phyloP scores from a whole-genome alignment of 441 rosid species.

The Erodium trifolium region DNA sequence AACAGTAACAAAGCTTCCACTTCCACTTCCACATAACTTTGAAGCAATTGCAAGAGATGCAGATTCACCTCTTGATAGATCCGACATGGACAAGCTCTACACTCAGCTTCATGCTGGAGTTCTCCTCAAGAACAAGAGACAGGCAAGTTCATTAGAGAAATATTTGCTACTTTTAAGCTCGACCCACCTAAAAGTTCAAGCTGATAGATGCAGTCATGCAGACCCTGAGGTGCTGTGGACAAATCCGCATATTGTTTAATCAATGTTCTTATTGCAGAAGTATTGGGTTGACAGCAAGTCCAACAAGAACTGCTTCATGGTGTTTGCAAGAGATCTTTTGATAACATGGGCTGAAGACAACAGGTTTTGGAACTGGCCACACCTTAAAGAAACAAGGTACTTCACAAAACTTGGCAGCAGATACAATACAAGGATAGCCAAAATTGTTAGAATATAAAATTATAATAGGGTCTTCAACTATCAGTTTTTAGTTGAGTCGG shows the following conservation, averaged over 20 bases:
- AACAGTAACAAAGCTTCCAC: conserved; percentile 12
- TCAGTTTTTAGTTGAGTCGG: too few relatives aligned
- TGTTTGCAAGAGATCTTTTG: conserved; percentile 44
- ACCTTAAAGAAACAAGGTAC: conserved; percentile 38
- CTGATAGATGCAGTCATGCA: too few relatives aligned
- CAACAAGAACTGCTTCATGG: conserved; percentile 50
- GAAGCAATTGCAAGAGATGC: conserved; percentile 34
- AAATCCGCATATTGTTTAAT: too few relatives aligned
- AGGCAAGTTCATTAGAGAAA: conserved; percentile 21
- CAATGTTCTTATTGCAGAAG: conserved; percentile 29
- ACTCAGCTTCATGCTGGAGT: conserved; percentile 38
- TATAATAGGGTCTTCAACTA: too few relatives aligned
- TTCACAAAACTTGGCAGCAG: not conserved
- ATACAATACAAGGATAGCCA: not conserved
- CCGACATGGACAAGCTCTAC: conserved; percentile 25
- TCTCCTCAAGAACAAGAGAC: conserved; percentile 29
- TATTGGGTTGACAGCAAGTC: conserved; percentile 46
- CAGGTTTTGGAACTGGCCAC: conserved; percentile 48
- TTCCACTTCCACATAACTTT: conserved; percentile 29
- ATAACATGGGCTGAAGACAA: conserved; percentile 50
- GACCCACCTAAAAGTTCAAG: too few relatives aligned
- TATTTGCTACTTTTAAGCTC: not conserved
- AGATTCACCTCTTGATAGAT: conserved; percentile 24
- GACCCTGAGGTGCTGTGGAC: too few relatives aligned
- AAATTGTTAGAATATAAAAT: not conserved